Base-by-base conservation (phyloP, 305 asterid species). In the Solanum hybrid region DNA sequence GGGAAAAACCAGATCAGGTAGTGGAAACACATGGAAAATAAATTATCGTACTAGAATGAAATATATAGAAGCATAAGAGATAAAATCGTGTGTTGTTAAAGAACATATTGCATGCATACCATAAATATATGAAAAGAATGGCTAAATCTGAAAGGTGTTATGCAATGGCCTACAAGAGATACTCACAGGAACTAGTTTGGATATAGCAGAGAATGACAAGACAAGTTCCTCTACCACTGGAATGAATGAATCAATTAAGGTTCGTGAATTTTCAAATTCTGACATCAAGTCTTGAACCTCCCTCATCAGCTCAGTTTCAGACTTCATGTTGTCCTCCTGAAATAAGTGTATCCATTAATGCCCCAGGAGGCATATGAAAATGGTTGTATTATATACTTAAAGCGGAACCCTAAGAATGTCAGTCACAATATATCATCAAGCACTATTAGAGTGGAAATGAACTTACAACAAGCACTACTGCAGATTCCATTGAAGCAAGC, bases 261-360 rank as follows among this genome's bases (percentile, higher is more conserved):
- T 93, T 90, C 91, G 93, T 31, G 95, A 95, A 77, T 91, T 93
- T 90, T 97, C 94, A 90, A 94, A 92, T 91, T 95, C 98, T 89
- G 89, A 89, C 92, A 93, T 90, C 92, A 95, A 91, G 85, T 93
- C 98, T 87, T 92, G 88, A 60, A 93, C 91, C 90, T 95, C 98
- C 42, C 92, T 88, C 92, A 88, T 85, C 88, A 96, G 91, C 85
- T 90, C 91, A 87, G 60, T 86, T 91, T 93, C 79, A 89, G 91
- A 94, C 89, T 93, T 93, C 88, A 92, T 91, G 72, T 80, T 89
- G 90, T 94, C 95, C 89, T 92, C 99, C 98, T 96, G 95, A 89
- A 89, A 91, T 56, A 91, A 90, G 91, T 87, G n/a, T 22, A 60
- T 85, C 51, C 88, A 56, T 56, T 85, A 85, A 56, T 85, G 46